Base-by-base conservation (phyloP, 164 flowering plant genomes). In the Tinospora cordifolia region DNA sequence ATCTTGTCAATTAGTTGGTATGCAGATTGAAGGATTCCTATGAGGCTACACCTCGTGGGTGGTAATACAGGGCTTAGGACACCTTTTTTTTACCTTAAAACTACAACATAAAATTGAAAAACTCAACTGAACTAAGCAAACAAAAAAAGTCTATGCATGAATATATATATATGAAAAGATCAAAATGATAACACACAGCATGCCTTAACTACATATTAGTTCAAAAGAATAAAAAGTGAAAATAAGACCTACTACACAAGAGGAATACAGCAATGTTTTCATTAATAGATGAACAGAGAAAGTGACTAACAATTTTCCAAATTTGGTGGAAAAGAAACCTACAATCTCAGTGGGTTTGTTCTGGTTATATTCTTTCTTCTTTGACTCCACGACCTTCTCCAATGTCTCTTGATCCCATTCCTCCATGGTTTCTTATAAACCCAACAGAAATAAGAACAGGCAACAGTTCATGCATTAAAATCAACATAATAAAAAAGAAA, bases 291-390 rank as follows among this genome's bases (percentile, higher is more conserved):
- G 47, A 41, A 44, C 12, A 44, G 9, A 14, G 47, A 41, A 41
- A 44, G 47, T 7, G 13, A 62, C 8, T 9, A 6, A 62, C 30
- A 62, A 25, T 25, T 9, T n/a, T n/a, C n/a, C n/a, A 15, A 60
- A 26, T 24, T 25, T 62, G 68, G 62, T 64, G 65, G 26, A 47
- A 9, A 72, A 47, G 71, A 40, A 63, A 72, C 98, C 71, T 86
- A 95, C 99, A 76, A 95, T 92, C 62, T 92, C 99, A 44, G 98
- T 95, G 2, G 99, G 94, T 69, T 89, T 95, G 69, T 95, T 92
- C 84, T 84, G 91, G 72, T 90, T 86, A 72, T 94, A 94, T 78
- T 92, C 99, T 0, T 71, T 78, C 62, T 69, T 81, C 81, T 92
- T 94, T 13, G 95, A 90, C 73, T 78, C 91, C 59, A 92, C 89